Evolutionary conservation across 2,329 filamentous ascomycete genomes (phyloP), one percentile per base, ranked within the genome.

Genomic region (Chaetomium globosum): DNA sequence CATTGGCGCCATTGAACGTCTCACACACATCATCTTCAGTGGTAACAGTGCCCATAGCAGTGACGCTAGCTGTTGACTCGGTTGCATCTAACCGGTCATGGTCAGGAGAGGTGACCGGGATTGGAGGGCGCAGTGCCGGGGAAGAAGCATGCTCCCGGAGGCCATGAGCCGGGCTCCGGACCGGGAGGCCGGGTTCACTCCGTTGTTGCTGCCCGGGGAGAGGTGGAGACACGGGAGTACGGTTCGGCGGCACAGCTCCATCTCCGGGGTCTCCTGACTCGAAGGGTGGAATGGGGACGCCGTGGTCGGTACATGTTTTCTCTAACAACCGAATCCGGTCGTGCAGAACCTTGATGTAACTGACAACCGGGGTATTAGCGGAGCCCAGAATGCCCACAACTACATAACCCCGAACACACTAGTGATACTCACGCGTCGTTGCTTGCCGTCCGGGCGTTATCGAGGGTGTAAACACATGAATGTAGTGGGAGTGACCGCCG

Each of bases 21-120:
- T 67, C 64, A 26, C 33, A 61, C 3, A 55, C 64, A 28, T 70
- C 67, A 13, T 69, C 58, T 7, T 75, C 73, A 2, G 75, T 73
- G n/a, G 74, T 73, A 7, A 72, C 67, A 19, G 77, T 75, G 2
- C 78, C 77, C 78, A 80, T 79, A 9, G 75, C 77, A 0, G 75
- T 77, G 31, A 77, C 72, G 53, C 71, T 73, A n/a, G 67, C 68
- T 26, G 55, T 59, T 1, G 63, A 63, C 52, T 68, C 65, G 19
- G 68, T 65, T 1, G 72, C 67, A 5, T 69, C 64, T 2, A 70
- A 31, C 19, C 63, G 53, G 2, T 68, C 65, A 26, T 57, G 56
- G 16, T 54, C 59, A 3, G 67, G 62, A 1, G 57, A 60, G 9
- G 54, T 19, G 2, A 31, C 61, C 1, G 30, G 2, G 30, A 54